Percentiles rank a stretch among this genome's conserved stretches.
These are phyloP conservation scores for Platanthera zijinensis DNA, from an alignment of 106 monocot genomes.

Conservation along the genomic window DNA sequence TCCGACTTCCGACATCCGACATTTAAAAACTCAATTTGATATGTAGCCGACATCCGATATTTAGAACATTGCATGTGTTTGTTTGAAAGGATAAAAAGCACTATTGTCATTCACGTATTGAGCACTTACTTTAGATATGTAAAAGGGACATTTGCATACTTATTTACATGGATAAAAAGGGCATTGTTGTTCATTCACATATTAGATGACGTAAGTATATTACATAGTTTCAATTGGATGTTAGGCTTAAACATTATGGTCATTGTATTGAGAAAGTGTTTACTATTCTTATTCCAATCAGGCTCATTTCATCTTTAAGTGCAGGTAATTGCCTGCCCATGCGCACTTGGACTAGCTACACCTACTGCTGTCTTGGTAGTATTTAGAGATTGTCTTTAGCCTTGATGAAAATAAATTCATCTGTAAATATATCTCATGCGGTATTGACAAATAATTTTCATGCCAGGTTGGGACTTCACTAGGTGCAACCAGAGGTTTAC, in stretches of 20 bases:
- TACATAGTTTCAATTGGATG: background rate
- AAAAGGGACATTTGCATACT: background rate
- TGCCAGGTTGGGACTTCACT: conserved; percentile 93
- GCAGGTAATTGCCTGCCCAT: conserved; percentile 97
- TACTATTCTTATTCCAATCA: background rate
- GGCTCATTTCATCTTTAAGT: conserved; percentile 7
- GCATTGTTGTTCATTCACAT: background rate
- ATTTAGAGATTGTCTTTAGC: conserved; percentile 3
- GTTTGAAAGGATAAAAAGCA: no score
- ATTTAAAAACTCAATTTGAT: no score
- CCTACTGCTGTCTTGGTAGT: conserved; percentile 97
- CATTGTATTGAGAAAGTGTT: background rate
- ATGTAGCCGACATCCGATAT: no score
- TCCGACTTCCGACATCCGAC: no score
- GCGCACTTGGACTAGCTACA: conserved; percentile 96
- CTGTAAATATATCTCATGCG: background rate
- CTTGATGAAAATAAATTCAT: background rate
- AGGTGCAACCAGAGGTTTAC: conserved; percentile 86
- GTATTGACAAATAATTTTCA: background rate
- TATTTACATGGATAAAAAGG: conserved; percentile 1
- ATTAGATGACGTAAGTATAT: background rate
- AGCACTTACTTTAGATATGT: background rate
- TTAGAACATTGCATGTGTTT: no score
- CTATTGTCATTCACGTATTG: no score
- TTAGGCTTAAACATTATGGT: background rate